phyloP scores from a whole-genome alignment of 164 flowering plant species.

The Piper betle region DNA sequence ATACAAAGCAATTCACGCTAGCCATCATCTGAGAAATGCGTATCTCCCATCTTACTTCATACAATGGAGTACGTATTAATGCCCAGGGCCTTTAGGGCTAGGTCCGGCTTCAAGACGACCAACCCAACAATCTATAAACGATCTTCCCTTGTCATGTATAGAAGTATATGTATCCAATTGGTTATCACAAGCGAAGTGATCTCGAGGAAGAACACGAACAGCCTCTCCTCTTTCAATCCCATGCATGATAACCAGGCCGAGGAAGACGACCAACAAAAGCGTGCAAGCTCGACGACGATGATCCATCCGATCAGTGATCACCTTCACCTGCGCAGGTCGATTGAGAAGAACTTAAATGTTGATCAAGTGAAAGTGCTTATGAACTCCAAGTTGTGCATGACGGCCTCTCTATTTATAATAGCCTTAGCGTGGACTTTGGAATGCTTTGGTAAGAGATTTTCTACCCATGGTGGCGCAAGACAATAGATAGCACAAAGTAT shows the following conservation, averaged over 20 bases:
- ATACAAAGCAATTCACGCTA: too few relatives aligned
- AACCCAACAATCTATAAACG: conserved; percentile 5
- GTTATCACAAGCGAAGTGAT: background rate
- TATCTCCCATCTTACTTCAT: background rate
- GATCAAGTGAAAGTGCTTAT: background rate
- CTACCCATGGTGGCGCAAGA: background rate
- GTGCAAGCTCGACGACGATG: background rate
- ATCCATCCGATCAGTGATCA: conserved; percentile 2
- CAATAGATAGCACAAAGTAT: too few relatives aligned
- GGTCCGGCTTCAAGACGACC: conserved; percentile 8
- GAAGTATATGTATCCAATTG: conserved; percentile 6
- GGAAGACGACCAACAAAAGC: conserved; percentile 3
- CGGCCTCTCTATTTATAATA: background rate
- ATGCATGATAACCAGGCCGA: background rate
- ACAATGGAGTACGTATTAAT: background rate
- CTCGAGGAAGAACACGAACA: conserved; percentile 3
- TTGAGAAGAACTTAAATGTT: background rate
- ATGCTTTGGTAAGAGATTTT: background rate
- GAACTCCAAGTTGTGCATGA: background rate
- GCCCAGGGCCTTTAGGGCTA: conserved; percentile 11
- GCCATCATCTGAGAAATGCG: too few relatives aligned
- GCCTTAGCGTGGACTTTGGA: background rate
- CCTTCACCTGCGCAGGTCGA: background rate
- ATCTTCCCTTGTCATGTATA: conserved; percentile 2
- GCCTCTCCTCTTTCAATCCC: conserved; percentile 1